Evolutionary conservation across 2,329 filamentous ascomycete genomes (phyloP).

Genomic region (Neopestalotiopsis rosae): DNA sequence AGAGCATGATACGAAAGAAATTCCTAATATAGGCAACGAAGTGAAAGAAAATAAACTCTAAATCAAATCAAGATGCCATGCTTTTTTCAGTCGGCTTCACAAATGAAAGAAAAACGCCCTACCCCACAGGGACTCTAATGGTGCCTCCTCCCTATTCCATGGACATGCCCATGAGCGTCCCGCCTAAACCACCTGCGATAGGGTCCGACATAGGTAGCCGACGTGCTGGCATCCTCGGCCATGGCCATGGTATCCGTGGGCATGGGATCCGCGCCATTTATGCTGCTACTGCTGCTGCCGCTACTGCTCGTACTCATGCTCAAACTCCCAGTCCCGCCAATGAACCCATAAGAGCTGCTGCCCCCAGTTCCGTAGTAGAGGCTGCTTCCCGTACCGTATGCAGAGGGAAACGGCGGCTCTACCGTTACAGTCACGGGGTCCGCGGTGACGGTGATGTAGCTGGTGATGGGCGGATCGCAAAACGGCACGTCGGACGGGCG

Average conservation of each 20-base stretch:
- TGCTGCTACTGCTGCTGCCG: no score
- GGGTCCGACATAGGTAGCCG: not conserved
- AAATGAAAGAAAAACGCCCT: not conserved
- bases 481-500: constrained; percentile 1
- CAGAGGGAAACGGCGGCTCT: constrained; percentile 5
- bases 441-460: constrained; percentile 13
- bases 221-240: not conserved
- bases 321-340: not conserved
- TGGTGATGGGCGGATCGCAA: constrained; percentile 9
- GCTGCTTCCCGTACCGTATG: not conserved
- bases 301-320: not conserved
- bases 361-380: not conserved
- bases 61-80: not conserved
- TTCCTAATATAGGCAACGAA: not conserved
- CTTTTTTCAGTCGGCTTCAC: not conserved
- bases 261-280: no score
- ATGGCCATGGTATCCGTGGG: no score
- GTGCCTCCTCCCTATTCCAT: constrained; percentile 6
- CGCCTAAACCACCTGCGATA: constrained; percentile 14
- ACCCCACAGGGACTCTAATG: not conserved
- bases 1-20: not conserved
- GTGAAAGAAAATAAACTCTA: not conserved
- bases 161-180: not conserved
- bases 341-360: not conserved
- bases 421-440: constrained; percentile 7